phyloP scores from a whole-genome alignment of 2,329 filamentous ascomycete genomes.

The Phaeophleospora eucalypticola region DNA sequence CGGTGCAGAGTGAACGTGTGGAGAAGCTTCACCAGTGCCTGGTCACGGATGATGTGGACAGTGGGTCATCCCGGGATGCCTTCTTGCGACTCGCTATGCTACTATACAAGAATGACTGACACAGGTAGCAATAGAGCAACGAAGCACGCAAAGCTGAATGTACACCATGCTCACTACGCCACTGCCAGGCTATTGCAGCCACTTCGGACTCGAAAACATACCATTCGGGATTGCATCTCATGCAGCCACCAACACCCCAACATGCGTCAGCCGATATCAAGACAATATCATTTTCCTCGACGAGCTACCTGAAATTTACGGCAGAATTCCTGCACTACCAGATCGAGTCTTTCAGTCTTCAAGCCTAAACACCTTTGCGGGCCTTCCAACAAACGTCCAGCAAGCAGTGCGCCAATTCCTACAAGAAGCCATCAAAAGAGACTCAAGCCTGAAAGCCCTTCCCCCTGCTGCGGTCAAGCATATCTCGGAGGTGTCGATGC shows the following conservation, averaged over 20 bases:
- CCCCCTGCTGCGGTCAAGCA: constrained; percentile 29
- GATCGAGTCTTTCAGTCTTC: constrained; percentile 24
- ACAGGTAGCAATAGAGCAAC: too few species aligned
- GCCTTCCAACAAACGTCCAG: constrained; percentile 36
- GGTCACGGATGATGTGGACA: constrained; percentile 14
- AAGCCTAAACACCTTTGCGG: constrained; percentile 49
- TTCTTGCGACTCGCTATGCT: neutral
- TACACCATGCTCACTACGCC: constrained; percentile 16
- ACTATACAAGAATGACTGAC: neutral
- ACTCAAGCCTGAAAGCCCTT: constrained; percentile 21
- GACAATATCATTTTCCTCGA: constrained; percentile 52
- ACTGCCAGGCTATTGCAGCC: constrained; percentile 24
- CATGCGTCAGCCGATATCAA: constrained; percentile 49
- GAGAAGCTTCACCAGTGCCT: too few species aligned
- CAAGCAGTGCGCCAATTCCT: constrained; percentile 38
- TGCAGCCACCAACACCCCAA: constrained; percentile 33
- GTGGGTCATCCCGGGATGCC: neutral
- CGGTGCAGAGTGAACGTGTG: too few species aligned
- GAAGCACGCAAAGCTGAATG: too few species aligned
- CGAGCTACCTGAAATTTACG: constrained; percentile 4
- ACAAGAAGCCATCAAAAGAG: constrained; percentile 31
- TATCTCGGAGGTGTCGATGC: constrained; percentile 44
- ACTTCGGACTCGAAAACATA: constrained; percentile 52
- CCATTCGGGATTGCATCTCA: constrained; percentile 52
- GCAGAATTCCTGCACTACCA: constrained; percentile 11